Evolutionary conservation across 1,139 yeast species (phyloP).

Genomic region (Groenewaldozyma auringiensis): DNA sequence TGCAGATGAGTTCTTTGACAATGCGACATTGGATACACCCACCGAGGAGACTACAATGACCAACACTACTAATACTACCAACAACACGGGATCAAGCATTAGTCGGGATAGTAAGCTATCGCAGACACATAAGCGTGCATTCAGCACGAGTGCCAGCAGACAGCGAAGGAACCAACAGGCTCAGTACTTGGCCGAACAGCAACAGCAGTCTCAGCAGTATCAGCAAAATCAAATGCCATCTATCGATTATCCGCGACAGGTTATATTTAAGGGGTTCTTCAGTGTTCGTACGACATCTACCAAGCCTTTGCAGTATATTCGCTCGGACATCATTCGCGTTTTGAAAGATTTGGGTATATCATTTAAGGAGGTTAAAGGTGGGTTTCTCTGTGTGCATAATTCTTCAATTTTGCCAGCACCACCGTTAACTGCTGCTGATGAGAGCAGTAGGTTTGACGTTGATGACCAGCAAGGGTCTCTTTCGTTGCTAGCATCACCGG

Average conservation of each 20-base stretch:
- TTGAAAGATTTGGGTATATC: constrained; percentile 71
- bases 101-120: constrained; percentile 1
- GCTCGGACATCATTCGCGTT: constrained; percentile 75
- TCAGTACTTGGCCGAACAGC: neutral
- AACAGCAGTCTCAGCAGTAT: neutral
- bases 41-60: constrained; percentile 1
- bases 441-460: neutral
- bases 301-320: constrained; percentile 80
- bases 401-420: constrained; percentile 30
- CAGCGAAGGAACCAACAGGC: neutral
- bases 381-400: constrained; percentile 76
- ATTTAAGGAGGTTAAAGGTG: constrained; percentile 88
- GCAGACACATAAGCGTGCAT: neutral
- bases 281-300: constrained; percentile 94
- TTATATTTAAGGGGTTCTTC: constrained; percentile 89
- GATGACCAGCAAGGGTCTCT: neutral
- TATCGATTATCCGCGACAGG: constrained; percentile 84
- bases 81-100: neutral
- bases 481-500: constrained; percentile 17
- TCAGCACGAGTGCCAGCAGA: neutral
- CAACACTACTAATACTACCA: constrained; percentile 3
- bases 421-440: neutral
- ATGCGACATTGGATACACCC: constrained; percentile 44
- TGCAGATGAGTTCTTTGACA: constrained; percentile 60
- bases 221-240: constrained; percentile 63